Conservation (phyloP, 2,329 filamentous ascomycete species). For the Microdochium paspali region DNA sequence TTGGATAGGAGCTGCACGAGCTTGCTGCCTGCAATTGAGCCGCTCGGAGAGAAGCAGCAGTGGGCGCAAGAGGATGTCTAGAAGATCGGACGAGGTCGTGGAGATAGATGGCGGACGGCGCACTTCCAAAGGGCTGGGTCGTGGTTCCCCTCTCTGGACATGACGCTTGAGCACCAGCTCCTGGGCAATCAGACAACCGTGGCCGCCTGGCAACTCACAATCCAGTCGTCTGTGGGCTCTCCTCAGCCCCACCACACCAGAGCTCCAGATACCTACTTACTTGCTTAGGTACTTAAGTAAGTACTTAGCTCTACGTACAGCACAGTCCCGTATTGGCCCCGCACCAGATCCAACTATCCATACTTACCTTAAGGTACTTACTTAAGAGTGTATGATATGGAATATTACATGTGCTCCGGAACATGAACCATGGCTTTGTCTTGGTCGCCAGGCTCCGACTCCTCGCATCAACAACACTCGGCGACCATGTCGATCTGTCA, state of each 20-base stretch:
- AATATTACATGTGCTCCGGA: no score
- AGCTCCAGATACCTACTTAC: background rate
- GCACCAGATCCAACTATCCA: no score
- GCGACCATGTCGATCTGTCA: no score
- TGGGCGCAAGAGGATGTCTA: background rate
- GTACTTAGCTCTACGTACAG: no score
- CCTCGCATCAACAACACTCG: no score
- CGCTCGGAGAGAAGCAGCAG: background rate
- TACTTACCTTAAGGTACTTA: no score
- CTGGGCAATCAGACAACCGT: background rate
- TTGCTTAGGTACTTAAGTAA: no score
- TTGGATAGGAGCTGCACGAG: background rate
- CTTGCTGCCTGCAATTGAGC: background rate
- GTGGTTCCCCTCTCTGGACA: background rate
- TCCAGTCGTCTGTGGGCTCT: background rate
- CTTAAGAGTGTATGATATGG: no score
- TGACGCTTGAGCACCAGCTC: background rate
- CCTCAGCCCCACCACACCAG: background rate
- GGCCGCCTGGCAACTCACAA: background rate
- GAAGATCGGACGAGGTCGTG: background rate
- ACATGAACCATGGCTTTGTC: no score
- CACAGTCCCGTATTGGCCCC: no score
- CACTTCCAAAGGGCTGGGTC: background rate
- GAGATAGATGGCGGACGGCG: background rate
- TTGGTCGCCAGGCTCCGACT: no score